These are phyloP conservation scores for Arthroderma sp. DNA, from an alignment of 2,329 filamentous ascomycete species.

Conservation along the genomic window DNA sequence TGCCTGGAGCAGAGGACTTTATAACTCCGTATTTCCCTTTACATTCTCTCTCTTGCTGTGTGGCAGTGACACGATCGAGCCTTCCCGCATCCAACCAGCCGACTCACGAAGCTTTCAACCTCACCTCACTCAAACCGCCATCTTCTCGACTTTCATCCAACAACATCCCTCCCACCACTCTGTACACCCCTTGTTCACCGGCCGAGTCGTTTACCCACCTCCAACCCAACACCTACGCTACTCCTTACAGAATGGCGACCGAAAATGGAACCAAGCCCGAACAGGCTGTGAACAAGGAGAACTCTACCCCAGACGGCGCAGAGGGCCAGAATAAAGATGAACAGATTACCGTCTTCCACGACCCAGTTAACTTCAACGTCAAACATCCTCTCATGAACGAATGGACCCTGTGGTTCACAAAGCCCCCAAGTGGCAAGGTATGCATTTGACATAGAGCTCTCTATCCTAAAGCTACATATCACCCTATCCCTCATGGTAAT, in stretches of 20 bases:
- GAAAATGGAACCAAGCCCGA: slow-evolving; percentile 28
- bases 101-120: background rate
- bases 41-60: slow-evolving; percentile 4
- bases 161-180: slow-evolving; percentile 4
- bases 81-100: slow-evolving; percentile 8
- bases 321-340: slow-evolving; percentile 36
- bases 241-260: slow-evolving; percentile 25
- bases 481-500: background rate
- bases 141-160: background rate
- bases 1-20: slow-evolving; percentile 15
- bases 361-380: slow-evolving; percentile 98
- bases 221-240: background rate
- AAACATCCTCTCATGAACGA: slow-evolving; percentile 96
- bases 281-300: slow-evolving; percentile 39
- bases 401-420: slow-evolving; percentile 99
- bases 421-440: slow-evolving; percentile 92
- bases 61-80: slow-evolving; percentile 8
- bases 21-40: background rate
- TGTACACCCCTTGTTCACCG: background rate
- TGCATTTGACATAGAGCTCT: slow-evolving; percentile 14
- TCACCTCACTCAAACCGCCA: background rate
- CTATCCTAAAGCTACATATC: background rate
- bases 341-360: slow-evolving; percentile 88
- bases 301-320: slow-evolving; percentile 40
- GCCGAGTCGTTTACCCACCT: background rate